A percentile compares a stretch with the other conserved stretches of the same genome.
phyloP scores from a whole-genome alignment of 345 rosid genomes.

The Eucalyptus sp. region DNA sequence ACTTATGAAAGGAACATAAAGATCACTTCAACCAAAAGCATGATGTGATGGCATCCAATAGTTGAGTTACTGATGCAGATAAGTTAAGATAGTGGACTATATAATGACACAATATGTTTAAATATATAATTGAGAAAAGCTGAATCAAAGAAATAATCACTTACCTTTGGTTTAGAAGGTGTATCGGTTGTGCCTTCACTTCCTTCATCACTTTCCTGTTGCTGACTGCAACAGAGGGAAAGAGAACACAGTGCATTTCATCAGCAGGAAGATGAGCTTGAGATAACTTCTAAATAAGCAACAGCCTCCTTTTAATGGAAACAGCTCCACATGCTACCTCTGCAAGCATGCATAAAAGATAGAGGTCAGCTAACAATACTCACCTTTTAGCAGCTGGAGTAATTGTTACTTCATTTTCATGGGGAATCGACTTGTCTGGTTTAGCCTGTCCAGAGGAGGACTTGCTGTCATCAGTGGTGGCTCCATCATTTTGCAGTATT shows the following conservation, averaged over 20 bases:
- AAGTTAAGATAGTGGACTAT: background rate
- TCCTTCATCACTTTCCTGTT: constrained; percentile 23
- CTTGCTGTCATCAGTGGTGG: background rate
- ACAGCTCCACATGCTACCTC: background rate
- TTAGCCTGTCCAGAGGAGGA: constrained; percentile 2
- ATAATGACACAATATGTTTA: background rate
- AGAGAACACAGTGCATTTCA: background rate
- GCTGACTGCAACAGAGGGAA: constrained; percentile 5
- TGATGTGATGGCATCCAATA: background rate
- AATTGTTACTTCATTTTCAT: constrained; percentile 12
- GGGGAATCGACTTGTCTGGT: constrained; percentile 1
- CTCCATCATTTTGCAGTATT: background rate
- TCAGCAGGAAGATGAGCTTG: background rate
- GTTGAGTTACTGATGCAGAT: background rate
- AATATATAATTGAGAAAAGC: background rate
- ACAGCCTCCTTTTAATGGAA: background rate
- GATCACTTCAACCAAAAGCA: background rate
- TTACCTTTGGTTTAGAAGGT: constrained; percentile 56
- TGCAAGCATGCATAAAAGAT: background rate
- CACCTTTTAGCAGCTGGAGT: background rate
- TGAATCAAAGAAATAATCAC: background rate
- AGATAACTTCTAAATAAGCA: background rate
- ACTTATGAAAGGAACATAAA: background rate
- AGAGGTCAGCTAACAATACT: background rate
- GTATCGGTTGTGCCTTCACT: constrained; percentile 16